Base-by-base conservation (phyloP, 768 basidiomycete species). In the Tricholoma flavovirens region DNA sequence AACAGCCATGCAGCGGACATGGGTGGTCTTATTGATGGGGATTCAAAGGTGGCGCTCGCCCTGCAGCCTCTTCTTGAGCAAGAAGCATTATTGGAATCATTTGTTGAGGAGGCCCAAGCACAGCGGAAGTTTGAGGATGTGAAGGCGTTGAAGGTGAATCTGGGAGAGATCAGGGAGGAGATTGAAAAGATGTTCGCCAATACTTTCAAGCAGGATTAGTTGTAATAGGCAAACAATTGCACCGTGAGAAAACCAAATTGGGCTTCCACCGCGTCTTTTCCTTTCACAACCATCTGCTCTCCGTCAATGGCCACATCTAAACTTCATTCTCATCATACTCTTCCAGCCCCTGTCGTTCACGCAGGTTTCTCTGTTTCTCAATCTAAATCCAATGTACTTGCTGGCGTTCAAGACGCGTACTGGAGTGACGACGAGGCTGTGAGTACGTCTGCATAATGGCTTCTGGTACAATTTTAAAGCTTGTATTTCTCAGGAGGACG, bases 111-210 rank as follows among this genome's bases (percentile, higher is more conserved):
- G 68, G 96, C 96, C 5, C 88, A 86, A 69, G 80, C 84, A 2
- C 87, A 88, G 62, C 78, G 96, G 42, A 98, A 98, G 72, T 98
- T 98, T 60, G 96, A 98, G 70, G 97, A 99, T 66, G 89, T 88
- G 12, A 88, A 88, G 69, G 88, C 88, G 3, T 74, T 99, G 59
- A 86, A 90, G 66, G 68, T 73, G 30, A 95, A 88, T 68, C 69
- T 98, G 51, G 77, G 74, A 46, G 96, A 98, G 73, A 91, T 99
- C 55, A 77, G 87, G 60, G 76, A 66, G 11, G 95, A 96, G 75
- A 94, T 98, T 51, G 84, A 85, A 59, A 83, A 79, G 65, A 76
- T 94, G 58, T 48, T 87, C 42, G 66, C 64, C 9, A 66, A 64
- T 51, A 64, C 65, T 26, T 3, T 26, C 5, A 19, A 12, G 35